Percentiles rank a stretch among this genome's conserved stretches.
phyloP scores from a whole-genome alignment of 2,329 filamentous ascomycete species.

The Cordyceps farinosa region DNA sequence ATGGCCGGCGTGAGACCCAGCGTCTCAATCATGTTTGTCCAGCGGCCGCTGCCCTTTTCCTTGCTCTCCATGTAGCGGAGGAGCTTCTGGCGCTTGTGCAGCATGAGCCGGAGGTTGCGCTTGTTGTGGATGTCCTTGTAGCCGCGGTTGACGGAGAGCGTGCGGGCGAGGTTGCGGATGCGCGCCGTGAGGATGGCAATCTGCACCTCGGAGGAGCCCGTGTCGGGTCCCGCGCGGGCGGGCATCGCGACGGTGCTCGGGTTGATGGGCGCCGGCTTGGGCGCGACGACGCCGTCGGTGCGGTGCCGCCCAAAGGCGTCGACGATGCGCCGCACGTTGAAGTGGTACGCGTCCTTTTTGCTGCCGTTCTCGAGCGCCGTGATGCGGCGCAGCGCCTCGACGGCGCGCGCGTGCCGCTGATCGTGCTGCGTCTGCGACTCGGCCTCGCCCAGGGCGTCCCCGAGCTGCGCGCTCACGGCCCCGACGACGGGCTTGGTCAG shows the following conservation, averaged over 20 bases:
- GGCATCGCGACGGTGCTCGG: slow-evolving; percentile 40
- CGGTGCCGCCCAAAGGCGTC: slow-evolving; percentile 86
- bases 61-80: slow-evolving; percentile 82
- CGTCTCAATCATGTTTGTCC: slow-evolving; percentile 79
- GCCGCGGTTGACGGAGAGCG: slow-evolving; percentile 62
- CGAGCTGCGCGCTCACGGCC: slow-evolving; percentile 34
- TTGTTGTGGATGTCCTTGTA: slow-evolving; percentile 93
- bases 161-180: slow-evolving; percentile 75
- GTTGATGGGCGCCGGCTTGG: slow-evolving; percentile 51
- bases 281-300: slow-evolving; percentile 69
- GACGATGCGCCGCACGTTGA: slow-evolving; percentile 81
- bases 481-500: slow-evolving; percentile 59
- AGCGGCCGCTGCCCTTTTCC: slow-evolving; percentile 87
- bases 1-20: slow-evolving; percentile 83
- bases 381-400: slow-evolving; percentile 76
- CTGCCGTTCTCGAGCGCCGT: slow-evolving; percentile 72
- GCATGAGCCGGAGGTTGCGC: slow-evolving; percentile 77
- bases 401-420: slow-evolving; percentile 60
- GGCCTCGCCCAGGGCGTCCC: slow-evolving; percentile 37
- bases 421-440: slow-evolving; percentile 44
- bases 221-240: slow-evolving; percentile 78
- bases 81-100: slow-evolving; percentile 86
- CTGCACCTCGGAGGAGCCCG: slow-evolving; percentile 95
- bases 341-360: slow-evolving; percentile 71
- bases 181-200: slow-evolving; percentile 92